Percentiles rank a stretch among this genome's conserved stretches.
Conservation (phyloP, 2,329 filamentous ascomycete species). For the Fusarium domesticum region DNA sequence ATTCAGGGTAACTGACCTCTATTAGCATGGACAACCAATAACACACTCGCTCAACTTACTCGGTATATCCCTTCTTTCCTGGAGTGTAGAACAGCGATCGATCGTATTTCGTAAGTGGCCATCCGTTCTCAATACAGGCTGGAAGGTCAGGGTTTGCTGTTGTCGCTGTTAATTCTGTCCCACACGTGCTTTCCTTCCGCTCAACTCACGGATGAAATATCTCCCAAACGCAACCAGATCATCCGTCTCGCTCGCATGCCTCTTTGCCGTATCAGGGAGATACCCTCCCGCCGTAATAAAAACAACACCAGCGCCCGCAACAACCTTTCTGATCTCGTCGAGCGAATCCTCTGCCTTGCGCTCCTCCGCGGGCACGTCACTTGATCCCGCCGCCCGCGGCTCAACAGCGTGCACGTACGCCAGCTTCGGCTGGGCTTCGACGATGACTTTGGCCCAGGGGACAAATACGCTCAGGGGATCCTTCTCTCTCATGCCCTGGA, state of each 20-base stretch:
- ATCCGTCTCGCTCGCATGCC: slow-evolving; percentile 32
- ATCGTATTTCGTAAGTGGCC: slow-evolving; percentile 23
- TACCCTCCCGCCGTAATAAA: slow-evolving; percentile 38
- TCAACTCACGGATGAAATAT: slow-evolving; percentile 30
- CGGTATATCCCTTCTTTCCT: slow-evolving; percentile 19
- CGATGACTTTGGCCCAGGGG: slow-evolving; percentile 57
- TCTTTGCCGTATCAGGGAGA: slow-evolving; percentile 27
- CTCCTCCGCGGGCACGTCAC: slow-evolving; percentile 30
- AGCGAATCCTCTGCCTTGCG: slow-evolving; percentile 35
- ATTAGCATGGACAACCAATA: not conserved
- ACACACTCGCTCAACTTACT: slow-evolving; percentile 7
- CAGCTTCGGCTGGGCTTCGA: slow-evolving; percentile 52
- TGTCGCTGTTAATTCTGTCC: slow-evolving; percentile 1
- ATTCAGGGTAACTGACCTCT: slow-evolving; percentile 13
- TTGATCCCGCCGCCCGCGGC: slow-evolving; percentile 46
- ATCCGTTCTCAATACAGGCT: slow-evolving; percentile 24
- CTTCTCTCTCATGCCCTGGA: slow-evolving; percentile 62
- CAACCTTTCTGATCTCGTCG: slow-evolving; percentile 33
- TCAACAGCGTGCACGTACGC: slow-evolving; percentile 63
- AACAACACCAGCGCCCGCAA: slow-evolving; percentile 24
- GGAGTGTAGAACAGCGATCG: slow-evolving; percentile 21
- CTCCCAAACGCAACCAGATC: slow-evolving; percentile 36
- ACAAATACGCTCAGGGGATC: slow-evolving; percentile 46
- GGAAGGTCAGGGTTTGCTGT: slow-evolving; percentile 26
- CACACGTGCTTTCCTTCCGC: not conserved